Conservation (phyloP, 148 eudicot genomes). For the Heliamphora exappendiculata region DNA sequence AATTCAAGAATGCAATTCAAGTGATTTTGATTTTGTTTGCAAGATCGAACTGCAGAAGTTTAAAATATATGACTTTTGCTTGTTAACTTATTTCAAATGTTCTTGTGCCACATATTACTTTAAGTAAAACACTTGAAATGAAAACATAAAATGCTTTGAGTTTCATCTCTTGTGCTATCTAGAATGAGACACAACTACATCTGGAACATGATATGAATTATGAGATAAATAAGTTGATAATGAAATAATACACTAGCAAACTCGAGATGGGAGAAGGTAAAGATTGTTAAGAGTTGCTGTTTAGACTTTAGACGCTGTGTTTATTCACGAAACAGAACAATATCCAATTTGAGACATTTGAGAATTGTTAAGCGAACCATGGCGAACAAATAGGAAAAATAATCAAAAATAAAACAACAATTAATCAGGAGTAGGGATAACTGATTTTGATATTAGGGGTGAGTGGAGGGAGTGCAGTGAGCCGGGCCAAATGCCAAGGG, state of each 20-base stretch:
- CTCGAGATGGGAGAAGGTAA: background rate
- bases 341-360: background rate
- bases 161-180: no score
- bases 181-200: background rate
- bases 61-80: background rate
- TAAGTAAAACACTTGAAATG: no score
- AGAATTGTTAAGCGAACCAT: background rate
- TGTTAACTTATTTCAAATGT: background rate
- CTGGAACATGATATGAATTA: no score
- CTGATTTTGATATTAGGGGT: slow-evolving; percentile 2
- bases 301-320: background rate
- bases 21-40: slow-evolving; percentile 5
- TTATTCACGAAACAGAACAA: slow-evolving; percentile 2
- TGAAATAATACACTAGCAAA: no score
- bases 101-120: slow-evolving; percentile 8
- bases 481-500: slow-evolving; percentile 76
- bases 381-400: background rate
- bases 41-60: background rate
- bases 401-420: background rate
- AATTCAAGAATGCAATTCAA: background rate
- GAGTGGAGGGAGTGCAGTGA: slow-evolving; percentile 40
- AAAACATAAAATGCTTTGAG: background rate
- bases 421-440: slow-evolving; percentile 2
- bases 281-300: no score
- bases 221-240: background rate